Base-by-base conservation (phyloP, 169 alveolate genomes). In the Amoebophrya sp. region DNA sequence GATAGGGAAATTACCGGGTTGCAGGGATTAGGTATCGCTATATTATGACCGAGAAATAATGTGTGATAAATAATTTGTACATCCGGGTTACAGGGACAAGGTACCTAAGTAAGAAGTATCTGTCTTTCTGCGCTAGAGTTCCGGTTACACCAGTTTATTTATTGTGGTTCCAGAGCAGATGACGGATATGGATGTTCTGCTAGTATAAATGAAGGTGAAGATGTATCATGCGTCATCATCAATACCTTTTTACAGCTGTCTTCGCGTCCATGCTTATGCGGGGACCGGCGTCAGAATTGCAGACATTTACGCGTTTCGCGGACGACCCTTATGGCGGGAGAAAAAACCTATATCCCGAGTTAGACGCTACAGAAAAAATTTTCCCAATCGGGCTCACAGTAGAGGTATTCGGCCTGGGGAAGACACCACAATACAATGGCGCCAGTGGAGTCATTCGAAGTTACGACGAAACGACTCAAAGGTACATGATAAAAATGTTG, bases 371-470 rank as follows among this genome's bases (percentile, higher is more conserved):
- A 33, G 6, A 53, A 0, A 10, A 40, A 0, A 26, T 65, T 29
- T 90, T 90, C 26, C 53, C 65, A 41, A 41, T 41, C 41, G 92
- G 92, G 3, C 41, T 41, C 41, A 1, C 83, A 12, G 92, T 90
- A 24, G 78, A 41, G 29, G 78, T 90, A 2, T 41, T 65, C 40
- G 92, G 92, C 2, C 92, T 90, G 41, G 78, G 33, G 0, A 90
- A 90, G 29, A 65, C 92, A 29, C 92, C 53, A 41, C 92, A 90
- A 41, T 90, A 90, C 78, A 90, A 90, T 78, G 78, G 78, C 41
- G 55, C 34, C 38, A n/a, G 34, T 1, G 78, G 65, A 0, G 18
- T 41, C 78, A 29, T 90, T 12, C 0, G 6, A 29, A 38, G 41
- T 24, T 29, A 26, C 92, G n/a, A 90, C 40, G 53, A 0, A 3